Evolutionary conservation across 345 rosid species (phyloP).

Genomic region (Brassica cretica): DNA sequence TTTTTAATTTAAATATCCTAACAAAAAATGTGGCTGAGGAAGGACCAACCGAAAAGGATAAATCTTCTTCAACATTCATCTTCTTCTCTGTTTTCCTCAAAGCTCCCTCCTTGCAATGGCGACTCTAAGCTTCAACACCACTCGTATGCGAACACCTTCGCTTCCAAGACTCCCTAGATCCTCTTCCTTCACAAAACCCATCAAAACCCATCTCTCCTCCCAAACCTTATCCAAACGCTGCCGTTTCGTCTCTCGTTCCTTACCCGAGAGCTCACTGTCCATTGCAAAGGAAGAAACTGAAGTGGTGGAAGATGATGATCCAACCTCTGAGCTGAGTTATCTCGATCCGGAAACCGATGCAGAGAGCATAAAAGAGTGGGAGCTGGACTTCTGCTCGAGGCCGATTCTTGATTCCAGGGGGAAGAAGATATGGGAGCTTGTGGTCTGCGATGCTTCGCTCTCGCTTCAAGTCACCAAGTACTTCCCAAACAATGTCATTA

Average conservation of each 20-base stretch:
- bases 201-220: conserved; percentile 35
- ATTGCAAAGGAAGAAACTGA: conserved; percentile 36
- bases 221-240: conserved; percentile 33
- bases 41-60: conserved; percentile 38
- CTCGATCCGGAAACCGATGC: conserved; percentile 80
- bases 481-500: conserved; percentile 88
- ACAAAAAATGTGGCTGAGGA: conserved; percentile 42
- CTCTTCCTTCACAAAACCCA: conserved; percentile 44
- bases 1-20: no score
- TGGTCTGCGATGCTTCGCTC: conserved; percentile 82
- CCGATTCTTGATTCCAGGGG: conserved; percentile 89
- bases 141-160: conserved; percentile 51
- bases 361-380: conserved; percentile 77
- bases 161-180: conserved; percentile 41
- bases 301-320: conserved; percentile 79
- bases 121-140: conserved; percentile 68
- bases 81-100: neutral
- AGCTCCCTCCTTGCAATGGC: conserved; percentile 59
- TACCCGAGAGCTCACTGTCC: no score
- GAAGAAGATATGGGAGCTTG: conserved; percentile 93
- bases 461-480: conserved; percentile 87
- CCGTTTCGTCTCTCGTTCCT: conserved; percentile 43
- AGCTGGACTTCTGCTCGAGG: conserved; percentile 90
- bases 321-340: conserved; percentile 73
- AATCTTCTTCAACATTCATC: conserved; percentile 9